These are phyloP conservation scores for sunflower (Helianthus annuus) DNA, from an alignment of 129 eudicot genomes.

Conservation along the genomic window DNA sequence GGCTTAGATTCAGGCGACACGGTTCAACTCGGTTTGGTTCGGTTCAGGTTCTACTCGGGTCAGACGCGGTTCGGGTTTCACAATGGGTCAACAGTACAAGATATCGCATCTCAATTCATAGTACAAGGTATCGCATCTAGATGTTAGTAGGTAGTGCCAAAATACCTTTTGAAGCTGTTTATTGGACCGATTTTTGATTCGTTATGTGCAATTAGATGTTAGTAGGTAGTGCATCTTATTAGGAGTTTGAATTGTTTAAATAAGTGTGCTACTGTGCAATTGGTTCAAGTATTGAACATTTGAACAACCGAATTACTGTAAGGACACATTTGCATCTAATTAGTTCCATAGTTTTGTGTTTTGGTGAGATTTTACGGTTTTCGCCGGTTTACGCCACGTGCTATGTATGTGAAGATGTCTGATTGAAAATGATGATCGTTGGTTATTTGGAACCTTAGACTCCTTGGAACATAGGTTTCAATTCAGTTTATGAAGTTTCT, in stretches of 20 bases:
- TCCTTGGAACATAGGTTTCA: neutral
- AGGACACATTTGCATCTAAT: neutral
- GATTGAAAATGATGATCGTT: neutral
- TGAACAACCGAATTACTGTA: neutral
- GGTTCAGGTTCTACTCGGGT: too few relatives aligned
- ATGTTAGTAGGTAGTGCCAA: too few relatives aligned
- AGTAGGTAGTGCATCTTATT: constrained; percentile 7
- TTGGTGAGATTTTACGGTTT: neutral
- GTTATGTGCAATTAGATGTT: neutral
- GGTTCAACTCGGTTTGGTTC: too few relatives aligned
- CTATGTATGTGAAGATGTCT: neutral
- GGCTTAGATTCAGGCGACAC: too few relatives aligned
- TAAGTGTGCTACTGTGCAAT: neutral
- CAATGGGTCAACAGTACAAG: too few relatives aligned
- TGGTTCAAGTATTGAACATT: neutral
- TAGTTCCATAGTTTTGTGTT: neutral
- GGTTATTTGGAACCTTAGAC: neutral
- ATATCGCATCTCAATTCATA: too few relatives aligned
- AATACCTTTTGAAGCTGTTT: constrained; percentile 14
- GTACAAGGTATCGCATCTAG: too few relatives aligned
- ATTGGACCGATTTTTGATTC: neutral
- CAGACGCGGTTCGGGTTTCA: too few relatives aligned
- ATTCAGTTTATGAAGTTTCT: neutral
- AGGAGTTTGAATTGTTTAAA: constrained; percentile 1
- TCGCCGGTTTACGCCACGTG: neutral